phyloP scores from a whole-genome alignment of 2,329 filamentous ascomycete genomes.

The Ascochyta koolunga region DNA sequence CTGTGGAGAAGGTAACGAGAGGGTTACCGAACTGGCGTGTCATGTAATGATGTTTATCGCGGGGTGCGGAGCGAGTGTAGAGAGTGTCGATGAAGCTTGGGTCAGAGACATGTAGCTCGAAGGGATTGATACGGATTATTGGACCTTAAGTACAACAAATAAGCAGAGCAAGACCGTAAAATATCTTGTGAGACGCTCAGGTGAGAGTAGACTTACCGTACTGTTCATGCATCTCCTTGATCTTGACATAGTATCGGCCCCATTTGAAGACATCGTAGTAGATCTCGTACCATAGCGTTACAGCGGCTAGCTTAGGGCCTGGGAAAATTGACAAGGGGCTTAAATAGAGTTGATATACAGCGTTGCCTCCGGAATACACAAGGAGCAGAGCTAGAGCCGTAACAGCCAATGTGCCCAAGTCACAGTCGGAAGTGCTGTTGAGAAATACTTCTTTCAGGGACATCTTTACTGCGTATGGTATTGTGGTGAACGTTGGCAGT shows the following conservation, averaged over 20 bases:
- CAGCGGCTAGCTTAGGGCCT: slow-evolving; percentile 32
- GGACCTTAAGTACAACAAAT: slow-evolving; percentile 21
- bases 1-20: neutral
- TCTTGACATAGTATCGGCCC: slow-evolving; percentile 35
- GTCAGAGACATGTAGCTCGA: slow-evolving; percentile 34
- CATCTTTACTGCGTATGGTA: too few relatives aligned
- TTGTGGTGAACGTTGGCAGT: too few relatives aligned
- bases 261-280: slow-evolving; percentile 29
- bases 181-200: too few relatives aligned
- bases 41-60: slow-evolving; percentile 2
- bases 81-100: slow-evolving; percentile 31
- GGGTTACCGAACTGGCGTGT: neutral
- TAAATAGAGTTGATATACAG: slow-evolving; percentile 20
- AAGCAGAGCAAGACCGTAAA: too few relatives aligned
- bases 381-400: neutral
- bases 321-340: slow-evolving; percentile 31
- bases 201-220: slow-evolving; percentile 26
- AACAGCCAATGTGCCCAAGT: neutral
- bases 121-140: slow-evolving; percentile 37
- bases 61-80: slow-evolving; percentile 21
- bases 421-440: neutral
- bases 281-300: slow-evolving; percentile 32
- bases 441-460: too few relatives aligned
- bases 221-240: slow-evolving; percentile 37
- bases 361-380: neutral